Conservation (phyloP, 2,329 filamentous ascomycete species). For the Penicillium sp. region DNA sequence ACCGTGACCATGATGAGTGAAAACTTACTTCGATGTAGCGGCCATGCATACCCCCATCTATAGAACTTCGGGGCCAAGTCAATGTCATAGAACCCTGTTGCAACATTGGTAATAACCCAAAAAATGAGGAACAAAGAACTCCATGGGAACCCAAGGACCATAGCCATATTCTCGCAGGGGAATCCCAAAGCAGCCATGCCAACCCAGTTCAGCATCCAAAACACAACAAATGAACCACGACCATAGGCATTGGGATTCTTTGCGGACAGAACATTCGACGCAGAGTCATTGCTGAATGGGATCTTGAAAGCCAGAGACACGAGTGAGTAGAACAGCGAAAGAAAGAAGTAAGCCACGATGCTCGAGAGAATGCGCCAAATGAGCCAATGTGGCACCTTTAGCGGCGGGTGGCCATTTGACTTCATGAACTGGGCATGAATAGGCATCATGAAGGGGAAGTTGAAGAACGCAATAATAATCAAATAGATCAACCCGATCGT, state of each 20-base stretch:
- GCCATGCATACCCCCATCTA: constrained; percentile 62
- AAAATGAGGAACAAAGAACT: constrained; percentile 63
- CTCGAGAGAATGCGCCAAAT: constrained; percentile 58
- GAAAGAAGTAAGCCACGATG: constrained; percentile 57
- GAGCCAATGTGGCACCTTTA: constrained; percentile 58
- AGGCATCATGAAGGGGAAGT: constrained; percentile 62
- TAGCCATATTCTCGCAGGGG: constrained; percentile 63
- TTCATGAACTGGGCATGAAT: constrained; percentile 60
- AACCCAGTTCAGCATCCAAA: constrained; percentile 62
- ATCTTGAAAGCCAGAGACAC: constrained; percentile 63
- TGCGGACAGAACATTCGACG: constrained; percentile 44
- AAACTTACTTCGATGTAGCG: constrained; percentile 55
- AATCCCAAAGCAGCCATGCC: constrained; percentile 63
- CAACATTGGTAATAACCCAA: constrained; percentile 65
- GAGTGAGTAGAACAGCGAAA: constrained; percentile 63
- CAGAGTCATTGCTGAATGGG: constrained; percentile 54
- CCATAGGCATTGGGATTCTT: constrained; percentile 56
- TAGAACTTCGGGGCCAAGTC: constrained; percentile 60
- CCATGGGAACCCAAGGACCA: constrained; percentile 62
- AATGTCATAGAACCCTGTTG: constrained; percentile 58
- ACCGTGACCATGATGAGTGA: not conserved
- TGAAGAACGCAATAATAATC: constrained; percentile 67
- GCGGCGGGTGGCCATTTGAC: constrained; percentile 50
- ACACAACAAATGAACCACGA: constrained; percentile 58
- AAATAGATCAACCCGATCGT: constrained; percentile 64